These are phyloP conservation scores for Botryotinia narcissicola DNA, from an alignment of 2,329 filamentous ascomycete genomes.

Conservation along the genomic window DNA sequence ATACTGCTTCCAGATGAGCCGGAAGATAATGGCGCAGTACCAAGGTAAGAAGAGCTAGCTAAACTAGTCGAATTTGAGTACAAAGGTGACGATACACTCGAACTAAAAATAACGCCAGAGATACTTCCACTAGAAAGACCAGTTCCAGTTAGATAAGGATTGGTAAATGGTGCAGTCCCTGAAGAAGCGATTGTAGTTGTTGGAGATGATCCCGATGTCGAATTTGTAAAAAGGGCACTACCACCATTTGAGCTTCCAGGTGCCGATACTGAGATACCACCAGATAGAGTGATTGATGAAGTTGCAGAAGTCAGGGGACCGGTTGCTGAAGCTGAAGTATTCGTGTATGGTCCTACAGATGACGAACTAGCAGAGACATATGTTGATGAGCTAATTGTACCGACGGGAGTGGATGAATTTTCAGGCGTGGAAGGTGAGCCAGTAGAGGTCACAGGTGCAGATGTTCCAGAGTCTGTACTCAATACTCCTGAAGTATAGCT, in stretches of 20 bases:
- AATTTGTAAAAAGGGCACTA: constrained; percentile 10
- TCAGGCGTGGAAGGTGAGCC: not conserved
- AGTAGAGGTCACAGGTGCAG: not conserved
- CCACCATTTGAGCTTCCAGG: not conserved
- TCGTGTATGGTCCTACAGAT: constrained; percentile 6
- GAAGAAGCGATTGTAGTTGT: not conserved
- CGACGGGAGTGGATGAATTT: not conserved
- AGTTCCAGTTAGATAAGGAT: not conserved
- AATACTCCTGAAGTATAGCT: not conserved
- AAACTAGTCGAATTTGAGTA: constrained; percentile 11
- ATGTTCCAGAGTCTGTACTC: not conserved
- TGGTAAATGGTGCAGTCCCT: constrained; percentile 11
- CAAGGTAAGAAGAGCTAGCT: constrained; percentile 13
- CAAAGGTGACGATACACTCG: constrained; percentile 5
- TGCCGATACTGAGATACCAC: not conserved
- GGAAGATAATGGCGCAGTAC: constrained; percentile 7
- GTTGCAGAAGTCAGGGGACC: constrained; percentile 1
- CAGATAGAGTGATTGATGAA: constrained; percentile 12
- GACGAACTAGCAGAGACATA: constrained; percentile 5
- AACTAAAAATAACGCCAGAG: constrained; percentile 1
- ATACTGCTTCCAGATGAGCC: constrained; percentile 2
- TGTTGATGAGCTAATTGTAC: not conserved
- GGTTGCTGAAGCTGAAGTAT: constrained; percentile 9
- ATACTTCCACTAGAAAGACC: constrained; percentile 15
- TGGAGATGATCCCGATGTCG: not conserved